A percentile compares a stretch with the other conserved stretches of the same genome.
phyloP scores from a whole-genome alignment of 345 rosid genomes.

The Cardamine occulta region DNA sequence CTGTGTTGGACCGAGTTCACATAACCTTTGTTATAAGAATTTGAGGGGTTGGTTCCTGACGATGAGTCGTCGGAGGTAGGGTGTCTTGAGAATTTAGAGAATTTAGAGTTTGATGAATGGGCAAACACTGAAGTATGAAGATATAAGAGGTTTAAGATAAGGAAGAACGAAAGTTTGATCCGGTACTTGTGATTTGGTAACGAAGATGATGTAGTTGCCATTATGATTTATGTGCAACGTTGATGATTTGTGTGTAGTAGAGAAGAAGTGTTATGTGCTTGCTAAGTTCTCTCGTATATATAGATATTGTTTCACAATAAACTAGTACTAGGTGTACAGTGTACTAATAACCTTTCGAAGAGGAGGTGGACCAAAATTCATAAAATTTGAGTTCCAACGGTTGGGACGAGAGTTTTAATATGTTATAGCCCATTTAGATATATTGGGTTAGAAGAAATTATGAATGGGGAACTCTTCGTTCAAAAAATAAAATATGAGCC shows the following conservation, averaged over 20 bases:
- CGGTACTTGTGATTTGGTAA: conserved; percentile 9
- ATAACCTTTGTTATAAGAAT: conserved; percentile 34
- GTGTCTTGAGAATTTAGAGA: conserved; percentile 32
- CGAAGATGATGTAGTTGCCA: conserved; percentile 26
- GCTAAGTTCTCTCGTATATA: conserved; percentile 9
- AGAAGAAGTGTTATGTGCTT: conserved; percentile 34
- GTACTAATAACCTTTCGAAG: conserved; percentile 15
- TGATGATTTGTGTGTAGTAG: conserved; percentile 23
- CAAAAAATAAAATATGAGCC: neutral
- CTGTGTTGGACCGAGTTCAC: conserved; percentile 44
- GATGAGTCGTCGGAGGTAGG: conserved; percentile 25
- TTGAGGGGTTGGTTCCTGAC: conserved; percentile 26
- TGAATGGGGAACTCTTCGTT: neutral
- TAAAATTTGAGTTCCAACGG: neutral
- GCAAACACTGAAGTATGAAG: conserved; percentile 25
- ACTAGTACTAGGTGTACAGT: conserved; percentile 31
- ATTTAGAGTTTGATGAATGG: conserved; percentile 39
- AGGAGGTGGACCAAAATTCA: conserved; percentile 22
- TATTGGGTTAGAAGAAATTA: neutral
- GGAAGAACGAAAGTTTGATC: conserved; percentile 17
- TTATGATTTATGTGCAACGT: conserved; percentile 25
- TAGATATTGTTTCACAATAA: conserved; percentile 17
- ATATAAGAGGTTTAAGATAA: conserved; percentile 11
- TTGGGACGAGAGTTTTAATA: neutral
- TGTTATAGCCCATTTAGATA: neutral